These are phyloP conservation scores for Nothophaeocryptopus gaeumannii DNA, from an alignment of 2,329 filamentous ascomycete genomes.

Conservation along the genomic window DNA sequence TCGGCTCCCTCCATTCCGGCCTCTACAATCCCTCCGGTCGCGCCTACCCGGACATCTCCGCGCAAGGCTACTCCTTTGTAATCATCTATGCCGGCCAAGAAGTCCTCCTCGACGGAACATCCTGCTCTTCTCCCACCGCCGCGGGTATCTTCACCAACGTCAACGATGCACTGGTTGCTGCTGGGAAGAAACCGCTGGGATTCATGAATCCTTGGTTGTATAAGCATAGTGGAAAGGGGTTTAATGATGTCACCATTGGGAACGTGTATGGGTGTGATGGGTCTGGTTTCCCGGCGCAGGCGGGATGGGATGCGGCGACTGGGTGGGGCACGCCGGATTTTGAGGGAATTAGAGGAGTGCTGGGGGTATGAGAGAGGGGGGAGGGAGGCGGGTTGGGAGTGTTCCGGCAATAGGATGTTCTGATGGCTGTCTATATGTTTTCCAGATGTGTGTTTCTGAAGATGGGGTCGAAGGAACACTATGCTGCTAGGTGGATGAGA, in stretches of 20 bases:
- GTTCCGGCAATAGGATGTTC: too few species aligned
- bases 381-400: too few species aligned
- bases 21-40: conserved; percentile 44
- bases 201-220: conserved; percentile 63
- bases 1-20: conserved; percentile 39
- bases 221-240: conserved; percentile 42
- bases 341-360: conserved; percentile 7
- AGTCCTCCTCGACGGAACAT: conserved; percentile 49
- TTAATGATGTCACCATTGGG: conserved; percentile 51
- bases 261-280: conserved; percentile 37
- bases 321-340: conserved; percentile 28
- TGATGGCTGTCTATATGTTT: too few species aligned
- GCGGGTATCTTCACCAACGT: conserved; percentile 56
- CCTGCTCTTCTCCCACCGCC: conserved; percentile 57
- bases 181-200: conserved; percentile 51
- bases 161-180: conserved; percentile 58
- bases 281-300: conserved; percentile 24
- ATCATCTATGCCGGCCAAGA: conserved; percentile 43
- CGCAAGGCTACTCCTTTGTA: conserved; percentile 52
- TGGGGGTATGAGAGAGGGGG: not conserved
- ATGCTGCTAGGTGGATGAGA: too few species aligned
- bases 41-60: conserved; percentile 47
- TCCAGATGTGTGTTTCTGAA: too few species aligned
- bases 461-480: too few species aligned
- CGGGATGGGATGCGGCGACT: conserved; percentile 27